Base-by-base conservation (phyloP, 2,329 filamentous ascomycete genomes). In the Chaetothyriales sp. region DNA sequence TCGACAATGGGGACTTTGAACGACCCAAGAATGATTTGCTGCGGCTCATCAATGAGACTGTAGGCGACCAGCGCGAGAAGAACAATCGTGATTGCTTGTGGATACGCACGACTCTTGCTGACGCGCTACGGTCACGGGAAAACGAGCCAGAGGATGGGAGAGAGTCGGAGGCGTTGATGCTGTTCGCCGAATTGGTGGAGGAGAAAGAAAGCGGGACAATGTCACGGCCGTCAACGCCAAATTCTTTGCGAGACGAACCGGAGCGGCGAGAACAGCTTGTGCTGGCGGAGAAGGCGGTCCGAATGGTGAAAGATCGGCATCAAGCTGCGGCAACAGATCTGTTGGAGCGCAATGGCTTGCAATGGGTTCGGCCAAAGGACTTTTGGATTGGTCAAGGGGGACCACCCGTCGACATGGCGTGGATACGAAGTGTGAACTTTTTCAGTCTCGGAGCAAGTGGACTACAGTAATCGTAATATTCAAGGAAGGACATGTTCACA, bases 21-120 rank as follows among this genome's bases (percentile, higher is more conserved):
- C 6, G 6, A 19, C 18, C 50, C 19, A 52, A 52, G 20, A 25
- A 22, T 15, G 18, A n/a, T n/a, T 43, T 52, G 9, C 5, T 48
- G 28, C 20, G 22, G 37, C 25, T 49, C 9, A 15, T 52, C 15
- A 15, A 52, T 4, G 9, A 5, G 7, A 44, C 50, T 22, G 40
- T 15, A 37, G 50, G 50, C 8, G 18, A 5, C 4, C 22, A 49
- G 13, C 25, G 50, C 10, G 10, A 50, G 5, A 43, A 49, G 20
- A 52, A 52, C 50, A 52, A 52, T 33, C 45, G 50, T 15, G 50
- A 52, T 18, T n/a, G 43, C 15, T 20, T 52, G 18, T 52, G 50
- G 50, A 37, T 52, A 5, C 50, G 50, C 15, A 49, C 46, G 28
- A 45, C 46, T n/a, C 18, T 49, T 6, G 50, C 50, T 6, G 50